phyloP scores from a whole-genome alignment of 2,329 filamentous ascomycete species.

The Scedosporium minutisporum region DNA sequence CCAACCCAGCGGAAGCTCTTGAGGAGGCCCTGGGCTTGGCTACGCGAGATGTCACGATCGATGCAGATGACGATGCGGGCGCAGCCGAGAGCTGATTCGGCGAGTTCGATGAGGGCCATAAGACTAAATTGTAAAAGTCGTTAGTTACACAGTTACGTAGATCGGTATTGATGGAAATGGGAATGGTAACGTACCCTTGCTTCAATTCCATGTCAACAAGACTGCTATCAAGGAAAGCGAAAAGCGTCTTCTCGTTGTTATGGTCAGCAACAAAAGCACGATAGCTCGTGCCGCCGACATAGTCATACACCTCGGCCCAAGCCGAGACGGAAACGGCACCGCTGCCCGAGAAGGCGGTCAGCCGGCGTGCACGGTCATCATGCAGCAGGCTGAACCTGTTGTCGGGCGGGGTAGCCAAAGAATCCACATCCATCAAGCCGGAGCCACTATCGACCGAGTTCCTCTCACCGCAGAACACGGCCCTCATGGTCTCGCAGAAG shows the following conservation, averaged over 20 bases:
- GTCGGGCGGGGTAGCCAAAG: slow-evolving; percentile 44
- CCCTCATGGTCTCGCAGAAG: slow-evolving; percentile 93
- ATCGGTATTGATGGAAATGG: not conserved
- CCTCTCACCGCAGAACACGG: slow-evolving; percentile 95
- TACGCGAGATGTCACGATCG: slow-evolving; percentile 56
- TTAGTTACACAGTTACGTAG: slow-evolving; percentile 17
- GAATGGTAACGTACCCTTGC: slow-evolving; percentile 57
- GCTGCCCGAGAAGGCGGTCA: slow-evolving; percentile 1
- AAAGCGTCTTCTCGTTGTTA: slow-evolving; percentile 62
- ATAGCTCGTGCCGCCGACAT: slow-evolving; percentile 73
- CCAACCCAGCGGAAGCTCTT: slow-evolving; percentile 90
- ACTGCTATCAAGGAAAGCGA: slow-evolving; percentile 73
- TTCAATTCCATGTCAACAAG: slow-evolving; percentile 71
- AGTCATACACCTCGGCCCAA: slow-evolving; percentile 79
- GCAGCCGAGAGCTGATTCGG: slow-evolving; percentile 66
- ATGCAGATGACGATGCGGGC: slow-evolving; percentile 71
- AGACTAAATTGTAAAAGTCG: slow-evolving; percentile 40
- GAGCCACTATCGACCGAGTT: slow-evolving; percentile 66
- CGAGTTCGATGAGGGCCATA: slow-evolving; percentile 84
- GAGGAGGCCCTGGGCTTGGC: slow-evolving; percentile 57
- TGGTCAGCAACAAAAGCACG: slow-evolving; percentile 72
- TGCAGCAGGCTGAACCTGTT: slow-evolving; percentile 17
- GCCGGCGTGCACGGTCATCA: not conserved
- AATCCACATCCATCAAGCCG: slow-evolving; percentile 71
- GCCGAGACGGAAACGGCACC: slow-evolving; percentile 34